Evolutionary conservation across 306 rosid genomes (phyloP).

Genomic region (Chamaecrista fasciculata): DNA sequence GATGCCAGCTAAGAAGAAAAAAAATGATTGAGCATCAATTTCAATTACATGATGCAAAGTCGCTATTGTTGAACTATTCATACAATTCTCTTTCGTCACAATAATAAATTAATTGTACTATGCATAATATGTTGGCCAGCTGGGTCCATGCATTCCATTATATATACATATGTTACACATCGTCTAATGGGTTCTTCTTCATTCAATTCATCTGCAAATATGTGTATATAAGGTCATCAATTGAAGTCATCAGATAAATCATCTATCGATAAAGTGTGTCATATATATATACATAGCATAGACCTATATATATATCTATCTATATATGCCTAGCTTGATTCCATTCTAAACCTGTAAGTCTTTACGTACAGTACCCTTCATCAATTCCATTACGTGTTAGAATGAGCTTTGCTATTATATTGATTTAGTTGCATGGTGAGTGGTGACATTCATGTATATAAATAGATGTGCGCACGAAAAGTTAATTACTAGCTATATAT

Average conservation of each 20-base stretch:
- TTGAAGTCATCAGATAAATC: too few species aligned
- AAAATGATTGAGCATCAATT: slow-evolving; percentile 37
- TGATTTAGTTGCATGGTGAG: too few species aligned
- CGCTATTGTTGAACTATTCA: slow-evolving; percentile 44
- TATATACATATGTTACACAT: not conserved
- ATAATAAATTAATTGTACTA: slow-evolving; percentile 17
- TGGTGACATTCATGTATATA: too few species aligned
- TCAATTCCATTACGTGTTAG: too few species aligned
- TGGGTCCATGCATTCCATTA: slow-evolving; percentile 38
- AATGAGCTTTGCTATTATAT: too few species aligned
- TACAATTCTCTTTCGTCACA: slow-evolving; percentile 41
- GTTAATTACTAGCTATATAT: too few species aligned
- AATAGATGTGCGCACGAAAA: too few species aligned
- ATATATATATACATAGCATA: not conserved
- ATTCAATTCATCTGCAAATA: not conserved
- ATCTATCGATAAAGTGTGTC: too few species aligned
- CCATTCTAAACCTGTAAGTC: too few species aligned
- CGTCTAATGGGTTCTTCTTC: slow-evolving; percentile 27
- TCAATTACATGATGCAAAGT: slow-evolving; percentile 45
- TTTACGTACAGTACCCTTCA: too few species aligned
- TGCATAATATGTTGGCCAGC: too few species aligned
- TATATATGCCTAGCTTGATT: not conserved
- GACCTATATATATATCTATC: not conserved
- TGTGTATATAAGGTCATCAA: not conserved
- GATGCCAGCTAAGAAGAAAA: not conserved